Base-by-base conservation (phyloP, 495 filamentous ascomycete species). In the Alectoria sarmentosa region DNA sequence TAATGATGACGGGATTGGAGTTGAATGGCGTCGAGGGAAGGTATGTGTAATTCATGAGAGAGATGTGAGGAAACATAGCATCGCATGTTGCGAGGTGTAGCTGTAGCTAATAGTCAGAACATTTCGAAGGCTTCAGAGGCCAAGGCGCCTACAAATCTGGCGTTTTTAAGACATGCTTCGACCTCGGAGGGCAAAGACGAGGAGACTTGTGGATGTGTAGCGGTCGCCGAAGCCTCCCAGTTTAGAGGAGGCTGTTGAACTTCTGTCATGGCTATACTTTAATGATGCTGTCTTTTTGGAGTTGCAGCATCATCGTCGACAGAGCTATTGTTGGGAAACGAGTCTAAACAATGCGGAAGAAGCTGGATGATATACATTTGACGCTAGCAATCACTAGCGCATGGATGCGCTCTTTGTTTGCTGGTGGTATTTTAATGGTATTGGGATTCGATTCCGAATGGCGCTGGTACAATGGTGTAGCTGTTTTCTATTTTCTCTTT, bases 11-110 rank as follows among this genome's bases (percentile, higher is more conserved):
- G 28, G 90, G 91, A 61, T 81, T 77, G 39, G 82, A 70, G 41
- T 84, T 82, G 76, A 86, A 92, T 23, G 91, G 90, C 9, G 90
- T 90, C 0, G 83, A 84, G 23, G 92, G 88, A 61, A 98, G 89
- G 78, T 96, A 98, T 71, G 94, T 97, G 79, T 97, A 98, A 78
- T 96, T 96, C 94, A 98, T 98, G 68, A 98, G 86, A 34, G 90
- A 93, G 73, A 98, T 89, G 77, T 98, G 94, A 21, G 94, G 94
- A 69, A 84, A 83, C 73, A 93, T 85, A 69, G 84, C 81, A 73
- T 83, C 83, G 75, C 87, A 92, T 63, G 94, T 98, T 67, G 94
- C 92, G 38, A 98, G 87, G 74, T 98, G 95, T 64, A 98, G 91
- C 91, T 96, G 67, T 61, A 15, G 39, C 28, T 28, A 49, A 36